Base-by-base conservation (phyloP, 139 green algal species). In the Picochlorum sp. region DNA sequence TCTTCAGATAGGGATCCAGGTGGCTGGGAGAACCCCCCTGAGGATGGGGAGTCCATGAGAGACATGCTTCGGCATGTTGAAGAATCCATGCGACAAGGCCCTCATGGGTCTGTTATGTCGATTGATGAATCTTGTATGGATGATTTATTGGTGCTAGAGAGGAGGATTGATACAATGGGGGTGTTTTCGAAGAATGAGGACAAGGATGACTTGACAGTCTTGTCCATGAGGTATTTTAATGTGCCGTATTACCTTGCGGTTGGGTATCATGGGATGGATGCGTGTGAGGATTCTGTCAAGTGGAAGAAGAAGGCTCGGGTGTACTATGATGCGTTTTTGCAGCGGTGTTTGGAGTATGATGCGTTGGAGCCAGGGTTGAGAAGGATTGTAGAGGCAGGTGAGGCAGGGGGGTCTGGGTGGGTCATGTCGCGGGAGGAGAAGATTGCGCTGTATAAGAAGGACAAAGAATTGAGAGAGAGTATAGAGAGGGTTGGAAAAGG, bases 111-210 rank as follows among this genome's bases (percentile, higher is more conserved):
- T 13, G 1, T 41, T 1, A 41, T 41, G 7, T 9, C 6, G 34
- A 0, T 41, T 41, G 34, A 41, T 41, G 34, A 41, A 41, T 41
- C 34, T 14, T 41, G 34, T 14, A 41, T 41, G 2, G 34, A 41
- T 11, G 34, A 14, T 13, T 41, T 41, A 11, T 41, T 41, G 34
- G 34, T 41, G 7, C 8, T 41, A 11, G 34, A 41, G 34, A 11
- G 7, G 7, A 41, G 34, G 34, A 41, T 41, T 41, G 34, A 41
- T 41, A 11, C 34, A 41, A 41, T 41, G 34, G 81, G 54, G 2
- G 62, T 92, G 37, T 92, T 92, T 59, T 93, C 85, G 4, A 16
- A 46, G 50, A 92, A 92, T 34, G 85, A 92, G 57, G 84, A 92
- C 16, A 45, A 61, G 1, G 85, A 91, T 3, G 85, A 92, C 45